Base-by-base conservation (phyloP, 306 rosid genomes). In the Fragaria ananassa region DNA sequence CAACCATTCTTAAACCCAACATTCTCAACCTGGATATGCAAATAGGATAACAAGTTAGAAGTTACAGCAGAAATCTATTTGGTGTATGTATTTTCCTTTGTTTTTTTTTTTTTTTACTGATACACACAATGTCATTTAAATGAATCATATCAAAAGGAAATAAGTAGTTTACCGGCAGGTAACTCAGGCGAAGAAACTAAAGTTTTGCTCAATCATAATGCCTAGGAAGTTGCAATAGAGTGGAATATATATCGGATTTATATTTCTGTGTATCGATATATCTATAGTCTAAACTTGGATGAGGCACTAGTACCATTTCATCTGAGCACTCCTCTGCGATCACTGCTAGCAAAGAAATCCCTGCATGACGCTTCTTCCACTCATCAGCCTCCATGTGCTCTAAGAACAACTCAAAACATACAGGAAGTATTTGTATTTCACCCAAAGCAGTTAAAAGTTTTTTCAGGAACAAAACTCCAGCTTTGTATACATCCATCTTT, bases 311-410 rank as follows among this genome's bases (percentile, higher is more conserved):
- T 72, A 72, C 76, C 66, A 54, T 53, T 39, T 54, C 76, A 4
- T 42, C 51, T 5, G 34, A 72, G 50, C 65, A 72, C 65, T 72
- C 76, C 51, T 53, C 60, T 54, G 76, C 76, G 21, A 53, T 37
- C 23, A 72, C 76, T 10, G 65, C 64, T n/a, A 72, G 65, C 76
- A 72, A 35, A 54, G 51, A 54, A 72, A 72, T 72, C 42, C 66
- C 76, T 37, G 76, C 76, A 0, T 72, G 65, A 14, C 66, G 76
- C 51, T 72, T 72, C 66, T 72, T 54, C 76, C 76, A 72, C 29
- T 72, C 23, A 8, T 49, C 12, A 72, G 65, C 50, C 41, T 54
- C 76, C 65, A 72, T 53, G 66, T 34, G 17, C 23, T 1, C 50
- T 15, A 72, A 72, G 37, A 72, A 72, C 39, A 72, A 53, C 14